Percentiles rank a stretch among this genome's conserved stretches.
Evolutionary conservation across 2,329 filamentous ascomycete species (phyloP).

Genomic region (Colletotrichum sansevieriae): DNA sequence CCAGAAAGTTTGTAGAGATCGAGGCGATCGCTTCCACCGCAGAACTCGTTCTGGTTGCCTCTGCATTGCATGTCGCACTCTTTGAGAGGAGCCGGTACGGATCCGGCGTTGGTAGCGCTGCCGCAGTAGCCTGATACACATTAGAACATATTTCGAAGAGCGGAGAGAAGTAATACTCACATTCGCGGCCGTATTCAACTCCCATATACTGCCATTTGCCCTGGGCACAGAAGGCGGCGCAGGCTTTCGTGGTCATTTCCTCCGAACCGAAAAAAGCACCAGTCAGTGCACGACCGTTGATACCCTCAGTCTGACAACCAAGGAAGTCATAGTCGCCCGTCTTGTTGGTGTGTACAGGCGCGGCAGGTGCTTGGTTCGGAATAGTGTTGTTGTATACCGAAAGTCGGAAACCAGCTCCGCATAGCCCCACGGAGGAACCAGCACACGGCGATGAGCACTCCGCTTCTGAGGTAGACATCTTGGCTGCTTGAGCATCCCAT

Average conservation of each 20-base stretch:
- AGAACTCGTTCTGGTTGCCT: constrained; percentile 42
- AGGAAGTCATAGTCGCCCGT: constrained; percentile 43
- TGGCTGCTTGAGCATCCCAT: constrained; percentile 40
- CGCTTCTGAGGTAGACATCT: constrained; percentile 39
- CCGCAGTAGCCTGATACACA: constrained; percentile 43
- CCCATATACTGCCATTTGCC: constrained; percentile 44
- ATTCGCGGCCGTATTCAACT: constrained; percentile 48
- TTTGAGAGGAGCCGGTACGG: constrained; percentile 32
- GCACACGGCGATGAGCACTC: constrained; percentile 43
- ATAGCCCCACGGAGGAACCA: constrained; percentile 34
- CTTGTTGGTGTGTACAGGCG: constrained; percentile 38
- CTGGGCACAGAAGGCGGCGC: constrained; percentile 44
- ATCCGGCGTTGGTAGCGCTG: constrained; percentile 41
- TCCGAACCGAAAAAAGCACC: constrained; percentile 42
- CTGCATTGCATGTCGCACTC: constrained; percentile 45
- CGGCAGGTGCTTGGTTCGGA: constrained; percentile 34
- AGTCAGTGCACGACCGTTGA: constrained; percentile 42
- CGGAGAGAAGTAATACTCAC: constrained; percentile 20
- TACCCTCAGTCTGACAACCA: constrained; percentile 45
- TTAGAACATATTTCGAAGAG: constrained; percentile 40
- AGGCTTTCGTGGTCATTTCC: constrained; percentile 45
- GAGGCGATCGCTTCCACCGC: constrained; percentile 37
- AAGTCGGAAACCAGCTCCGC: constrained; percentile 42
- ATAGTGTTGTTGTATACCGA: constrained; percentile 45
- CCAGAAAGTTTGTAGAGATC: constrained; percentile 33